A percentile compares a stretch with the other conserved stretches of the same genome.
Conservation (phyloP, 2,329 filamentous ascomycete genomes). For the Elsinoe arachidis region DNA sequence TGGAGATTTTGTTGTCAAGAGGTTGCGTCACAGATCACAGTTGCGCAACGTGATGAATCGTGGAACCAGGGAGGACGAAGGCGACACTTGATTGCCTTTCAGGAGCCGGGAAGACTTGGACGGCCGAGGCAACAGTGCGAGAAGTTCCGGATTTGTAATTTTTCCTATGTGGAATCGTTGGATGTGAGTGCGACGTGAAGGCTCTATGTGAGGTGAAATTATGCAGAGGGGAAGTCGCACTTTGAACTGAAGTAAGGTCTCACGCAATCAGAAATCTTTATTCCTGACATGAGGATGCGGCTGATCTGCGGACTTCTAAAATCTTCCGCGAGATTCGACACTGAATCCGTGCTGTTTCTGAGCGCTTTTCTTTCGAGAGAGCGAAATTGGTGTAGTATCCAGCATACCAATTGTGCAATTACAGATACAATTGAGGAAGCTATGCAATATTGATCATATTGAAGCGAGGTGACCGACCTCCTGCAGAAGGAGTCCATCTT, state of each 20-base stretch:
- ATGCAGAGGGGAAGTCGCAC: not conserved
- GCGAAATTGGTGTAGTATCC: no score
- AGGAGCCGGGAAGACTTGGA: no score
- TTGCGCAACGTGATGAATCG: not conserved
- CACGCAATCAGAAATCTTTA: not conserved
- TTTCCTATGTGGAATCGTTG: no score
- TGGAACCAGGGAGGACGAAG: no score
- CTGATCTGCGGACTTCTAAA: slow-evolving; percentile 1
- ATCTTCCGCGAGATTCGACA: slow-evolving; percentile 4
- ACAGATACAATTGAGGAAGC: not conserved
- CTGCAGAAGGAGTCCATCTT: not conserved
- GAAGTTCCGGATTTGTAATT: no score
- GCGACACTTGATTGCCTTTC: no score
- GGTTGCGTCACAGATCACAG: not conserved
- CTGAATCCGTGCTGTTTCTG: no score
- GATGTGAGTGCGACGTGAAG: no score
- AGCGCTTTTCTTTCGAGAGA: no score
- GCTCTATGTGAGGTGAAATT: not conserved
- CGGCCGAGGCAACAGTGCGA: no score
- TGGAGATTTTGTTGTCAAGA: not conserved
- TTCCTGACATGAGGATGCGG: slow-evolving; percentile 2
- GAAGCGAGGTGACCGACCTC: not conserved
- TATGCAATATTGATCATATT: not conserved
- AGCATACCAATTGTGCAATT: no score
- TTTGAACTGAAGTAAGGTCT: not conserved